Conservation (phyloP, 352 stramenopile genomes). For the Pythium pyrilobum region DNA sequence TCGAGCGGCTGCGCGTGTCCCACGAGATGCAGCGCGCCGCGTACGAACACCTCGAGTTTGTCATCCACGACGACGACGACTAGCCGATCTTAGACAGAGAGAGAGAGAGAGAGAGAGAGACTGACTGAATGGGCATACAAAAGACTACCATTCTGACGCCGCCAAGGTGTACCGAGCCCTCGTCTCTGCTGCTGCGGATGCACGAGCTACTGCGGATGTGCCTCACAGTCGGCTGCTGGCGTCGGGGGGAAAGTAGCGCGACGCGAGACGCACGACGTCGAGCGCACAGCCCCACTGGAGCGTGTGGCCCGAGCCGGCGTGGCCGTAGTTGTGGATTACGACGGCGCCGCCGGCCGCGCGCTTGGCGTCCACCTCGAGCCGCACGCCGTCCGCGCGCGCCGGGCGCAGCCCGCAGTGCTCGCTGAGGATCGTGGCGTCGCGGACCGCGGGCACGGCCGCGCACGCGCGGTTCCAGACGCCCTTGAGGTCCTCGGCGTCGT, state of each 20-base stretch:
- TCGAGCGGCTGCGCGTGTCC: conserved; percentile 53
- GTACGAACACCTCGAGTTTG: conserved; percentile 63
- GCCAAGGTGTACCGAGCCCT: too few species aligned
- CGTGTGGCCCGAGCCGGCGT: conserved; percentile 61
- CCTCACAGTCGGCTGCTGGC: conserved; percentile 5
- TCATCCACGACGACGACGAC: conserved; percentile 36
- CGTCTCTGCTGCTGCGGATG: too few species aligned
- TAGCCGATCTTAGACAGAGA: background rate
- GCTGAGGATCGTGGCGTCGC: conserved; percentile 32
- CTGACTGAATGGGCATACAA: too few species aligned
- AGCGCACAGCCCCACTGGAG: conserved; percentile 63
- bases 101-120: background rate
- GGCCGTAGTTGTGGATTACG: conserved; percentile 71
- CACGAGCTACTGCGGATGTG: too few species aligned
- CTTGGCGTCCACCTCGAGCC: conserved; percentile 36
- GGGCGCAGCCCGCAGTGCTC: conserved; percentile 44
- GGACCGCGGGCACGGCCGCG: conserved; percentile 33
- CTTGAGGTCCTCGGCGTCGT: conserved; percentile 33
- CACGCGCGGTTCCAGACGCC: conserved; percentile 51
- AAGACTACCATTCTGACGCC: too few species aligned
- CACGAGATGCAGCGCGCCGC: conserved; percentile 60
- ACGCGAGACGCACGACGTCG: conserved; percentile 38
- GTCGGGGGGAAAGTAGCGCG: conserved; percentile 6
- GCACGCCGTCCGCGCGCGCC: conserved; percentile 30
- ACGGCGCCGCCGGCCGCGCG: conserved; percentile 29